Evolutionary conservation across 495 filamentous ascomycete species (phyloP), one percentile per base, ranked within the genome.

Genomic region (Penicillium macrosclerotiorum): DNA sequence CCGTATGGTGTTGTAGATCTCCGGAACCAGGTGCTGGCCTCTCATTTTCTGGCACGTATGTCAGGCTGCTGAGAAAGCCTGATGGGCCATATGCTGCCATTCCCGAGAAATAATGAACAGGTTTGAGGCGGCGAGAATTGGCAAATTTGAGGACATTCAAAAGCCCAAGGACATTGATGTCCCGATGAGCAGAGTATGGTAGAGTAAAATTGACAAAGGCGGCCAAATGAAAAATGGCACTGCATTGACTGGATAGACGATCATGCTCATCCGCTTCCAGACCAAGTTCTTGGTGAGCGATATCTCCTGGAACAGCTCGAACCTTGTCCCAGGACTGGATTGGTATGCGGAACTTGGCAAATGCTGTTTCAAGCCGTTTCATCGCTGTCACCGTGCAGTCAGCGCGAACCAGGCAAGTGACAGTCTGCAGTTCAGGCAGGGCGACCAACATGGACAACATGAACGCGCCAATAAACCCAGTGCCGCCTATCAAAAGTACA

Each of bases 381-480:
- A 36, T 36, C 8, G 33, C 33, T 11, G 33, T 9, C 13, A 19
- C 11, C 5, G 33, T 22, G 11, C 14, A 36, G 17, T 9, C 33
- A 12, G 33, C 33, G 8, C 33, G 33, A 36, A 36, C 33, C 18
- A 36, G 3, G 33, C 33, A 36, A 12, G 33, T 36, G 33, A 36
- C 18, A 5, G 33, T 36, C 14, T 32, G 13, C 20, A 19, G 23
- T 42, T 8, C 39, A 42, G 3, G 54, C 46, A 22, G 44, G 2
- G 51, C 11, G 4, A 54, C 20, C 29, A 61, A 37, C 8, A 45
- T 74, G 65, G 4, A 72, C 39, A 5, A 59, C 66, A 2, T 63
- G 44, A 31, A 75, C 62, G 3, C 63, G 60, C 41, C 67, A 54
- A 6, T 5, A 22, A 32, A 42, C 12, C 39, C 39, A 4, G 39